These are phyloP conservation scores for Claviceps capensis DNA, from an alignment of 2,329 filamentous ascomycete genomes.

Conservation along the genomic window DNA sequence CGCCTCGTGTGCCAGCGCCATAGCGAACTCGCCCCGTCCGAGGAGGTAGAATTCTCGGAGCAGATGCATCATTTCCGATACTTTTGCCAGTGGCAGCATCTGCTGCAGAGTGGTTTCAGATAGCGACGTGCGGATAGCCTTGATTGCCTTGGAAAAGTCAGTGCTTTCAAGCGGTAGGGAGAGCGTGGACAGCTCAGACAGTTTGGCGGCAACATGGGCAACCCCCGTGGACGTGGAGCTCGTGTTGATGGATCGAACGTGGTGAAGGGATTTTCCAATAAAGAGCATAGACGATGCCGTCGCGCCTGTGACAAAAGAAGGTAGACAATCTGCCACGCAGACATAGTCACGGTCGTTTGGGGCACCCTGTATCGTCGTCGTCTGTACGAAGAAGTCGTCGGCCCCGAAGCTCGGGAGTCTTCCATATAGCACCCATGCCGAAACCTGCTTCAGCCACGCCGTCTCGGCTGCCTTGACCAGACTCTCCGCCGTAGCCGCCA, in stretches of 20 bases:
- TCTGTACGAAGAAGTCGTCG: slow-evolving; percentile 76
- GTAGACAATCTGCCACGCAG: slow-evolving; percentile 48
- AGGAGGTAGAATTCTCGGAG: slow-evolving; percentile 80
- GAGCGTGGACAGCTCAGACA: slow-evolving; percentile 54
- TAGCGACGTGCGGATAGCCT: slow-evolving; percentile 63
- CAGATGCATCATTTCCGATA: slow-evolving; percentile 63
- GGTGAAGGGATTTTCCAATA: slow-evolving; percentile 77
- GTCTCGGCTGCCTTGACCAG: slow-evolving; percentile 70
- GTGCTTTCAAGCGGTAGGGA: slow-evolving; percentile 60
- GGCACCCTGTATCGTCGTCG: slow-evolving; percentile 27
- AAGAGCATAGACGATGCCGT: slow-evolving; percentile 79
- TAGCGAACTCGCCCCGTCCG: slow-evolving; percentile 79
- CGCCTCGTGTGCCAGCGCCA: slow-evolving; percentile 73
- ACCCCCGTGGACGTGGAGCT: slow-evolving; percentile 32
- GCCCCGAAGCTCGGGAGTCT: slow-evolving; percentile 63
- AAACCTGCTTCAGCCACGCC: slow-evolving; percentile 82
- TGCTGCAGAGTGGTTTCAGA: slow-evolving; percentile 75
- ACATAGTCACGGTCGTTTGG: slow-evolving; percentile 49
- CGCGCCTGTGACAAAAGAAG: slow-evolving; percentile 61
- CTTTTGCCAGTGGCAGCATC: slow-evolving; percentile 62
- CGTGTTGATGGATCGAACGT: slow-evolving; percentile 50
- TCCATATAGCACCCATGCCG: slow-evolving; percentile 84
- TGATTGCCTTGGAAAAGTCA: slow-evolving; percentile 57
- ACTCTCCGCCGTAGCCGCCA: slow-evolving; percentile 62
- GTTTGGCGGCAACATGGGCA: slow-evolving; percentile 49